Base-by-base conservation (phyloP, 2,329 filamentous ascomycete species). In the Aspergillus quadricinctus region DNA sequence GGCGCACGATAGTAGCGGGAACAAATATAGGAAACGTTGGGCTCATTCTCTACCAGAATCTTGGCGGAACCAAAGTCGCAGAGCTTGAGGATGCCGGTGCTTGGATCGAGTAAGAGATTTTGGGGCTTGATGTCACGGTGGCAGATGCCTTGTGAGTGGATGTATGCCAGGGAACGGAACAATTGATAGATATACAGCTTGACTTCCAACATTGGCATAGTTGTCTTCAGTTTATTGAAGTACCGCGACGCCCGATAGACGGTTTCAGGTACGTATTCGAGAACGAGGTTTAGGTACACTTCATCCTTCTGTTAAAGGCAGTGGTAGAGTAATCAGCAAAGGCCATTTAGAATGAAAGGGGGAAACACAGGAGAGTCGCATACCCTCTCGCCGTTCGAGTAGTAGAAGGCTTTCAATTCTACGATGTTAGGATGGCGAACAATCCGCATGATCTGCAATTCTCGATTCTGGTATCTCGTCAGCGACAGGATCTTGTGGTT, bases 191-290 rank as follows among this genome's bases (percentile, higher is more conserved):
- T 99, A 82, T 97, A 99, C 61, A 99, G 88, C 82, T 99, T 99
- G 73, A 97, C 92, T 77, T 99, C 94, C 67, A 99, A 85, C 68
- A 93, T 96, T 17, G 94, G 94, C 94, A 99, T 99, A 53, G 93
- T 97, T 6, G 92, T 96, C 86, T 97, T 99, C 88, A 97, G 88
- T 82, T 99, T 99, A 83, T 95, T 97, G 84, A 99, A 99, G 80
- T 97, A 97, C 69, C 94, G 88, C 62, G 94, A 97, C 46, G 94
- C 94, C 70, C 94, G 88, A 77, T 99, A 99, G 52, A 99, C 94
- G 11, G 94, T 99, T 80, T 99, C 94, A 51, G 94, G 94, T 50
- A 99, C 94, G 69, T 92, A 99, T 75, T 99, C 94, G 75, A 97
- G 91, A 52, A 99, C 93, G 59, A 99, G 84, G 72, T 99, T 99